A percentile compares a stretch with the other conserved stretches of the same genome.
Evolutionary conservation across 2,329 filamentous ascomycete genomes (phyloP).

Genomic region (Sporothrix protearum): DNA sequence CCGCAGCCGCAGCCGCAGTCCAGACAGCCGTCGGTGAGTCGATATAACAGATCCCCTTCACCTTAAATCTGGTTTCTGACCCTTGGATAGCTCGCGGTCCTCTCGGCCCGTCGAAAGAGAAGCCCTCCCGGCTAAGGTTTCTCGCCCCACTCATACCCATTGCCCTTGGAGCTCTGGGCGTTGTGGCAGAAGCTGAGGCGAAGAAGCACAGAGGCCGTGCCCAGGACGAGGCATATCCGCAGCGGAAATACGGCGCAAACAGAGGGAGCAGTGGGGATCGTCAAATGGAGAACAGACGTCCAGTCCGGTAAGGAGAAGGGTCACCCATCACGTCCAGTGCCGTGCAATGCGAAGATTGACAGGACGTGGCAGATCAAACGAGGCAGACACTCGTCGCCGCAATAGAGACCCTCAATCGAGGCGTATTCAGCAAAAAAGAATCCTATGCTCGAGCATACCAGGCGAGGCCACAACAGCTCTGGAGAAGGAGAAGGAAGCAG

Average conservation of each 20-base stretch:
- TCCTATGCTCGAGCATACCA: not conserved
- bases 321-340: not conserved
- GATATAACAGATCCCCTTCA: not conserved
- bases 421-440: not conserved
- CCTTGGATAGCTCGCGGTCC: not conserved
- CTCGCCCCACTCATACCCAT: constrained; percentile 19
- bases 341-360: not conserved
- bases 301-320: not conserved
- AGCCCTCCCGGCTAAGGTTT: constrained; percentile 13
- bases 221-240: not conserved
- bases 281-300: not conserved
- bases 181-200: not conserved
- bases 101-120: not conserved
- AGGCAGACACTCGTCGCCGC: not conserved
- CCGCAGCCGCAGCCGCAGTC: constrained; percentile 7
- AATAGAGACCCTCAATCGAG: not conserved
- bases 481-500: not conserved
- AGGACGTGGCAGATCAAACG: not conserved
- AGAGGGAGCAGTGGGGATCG: not conserved
- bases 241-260: not conserved
- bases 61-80: not conserved
- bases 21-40: constrained; percentile 16
- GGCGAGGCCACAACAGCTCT: not conserved
- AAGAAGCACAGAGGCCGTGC: not conserved
- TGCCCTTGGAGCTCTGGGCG: constrained; percentile 17